These are phyloP conservation scores for Allium sativum DNA, from an alignment of 106 monocot species.

Conservation along the genomic window DNA sequence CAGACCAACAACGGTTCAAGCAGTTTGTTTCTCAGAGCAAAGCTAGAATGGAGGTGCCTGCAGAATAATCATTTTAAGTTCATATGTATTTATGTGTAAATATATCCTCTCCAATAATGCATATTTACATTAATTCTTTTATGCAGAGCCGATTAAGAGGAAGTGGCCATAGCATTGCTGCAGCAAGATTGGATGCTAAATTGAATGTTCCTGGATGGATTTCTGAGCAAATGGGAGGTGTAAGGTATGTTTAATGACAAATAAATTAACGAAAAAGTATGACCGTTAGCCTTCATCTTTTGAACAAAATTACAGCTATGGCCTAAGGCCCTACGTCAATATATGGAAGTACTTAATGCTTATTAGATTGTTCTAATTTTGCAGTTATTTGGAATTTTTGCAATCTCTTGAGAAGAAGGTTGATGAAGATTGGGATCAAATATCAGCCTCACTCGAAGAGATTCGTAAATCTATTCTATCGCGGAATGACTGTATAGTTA, in stretches of 20 bases:
- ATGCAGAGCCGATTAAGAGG: constrained; percentile 86
- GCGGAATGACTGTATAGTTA: constrained; percentile 76
- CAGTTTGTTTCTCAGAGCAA: constrained; percentile 96
- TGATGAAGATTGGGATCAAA: constrained; percentile 80
- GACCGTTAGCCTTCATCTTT: neutral
- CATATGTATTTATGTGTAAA: too few species aligned
- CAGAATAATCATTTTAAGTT: neutral
- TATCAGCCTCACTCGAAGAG: constrained; percentile 81
- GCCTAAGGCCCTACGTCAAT: too few species aligned
- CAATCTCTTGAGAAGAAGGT: constrained; percentile 79
- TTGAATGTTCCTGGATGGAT: constrained; percentile 93
- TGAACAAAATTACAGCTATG: too few species aligned
- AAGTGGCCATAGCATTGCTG: constrained; percentile 96
- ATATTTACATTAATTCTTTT: neutral
- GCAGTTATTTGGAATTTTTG: constrained; percentile 85
- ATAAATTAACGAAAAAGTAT: too few species aligned
- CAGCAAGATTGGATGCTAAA: constrained; percentile 98
- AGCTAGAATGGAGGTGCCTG: constrained; percentile 95
- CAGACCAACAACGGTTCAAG: constrained; percentile 80
- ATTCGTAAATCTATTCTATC: constrained; percentile 62
- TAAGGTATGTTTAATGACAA: constrained; percentile 39
- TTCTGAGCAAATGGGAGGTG: constrained; percentile 88
- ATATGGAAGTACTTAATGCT: too few species aligned
- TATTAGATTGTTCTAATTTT: neutral
- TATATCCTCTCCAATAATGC: neutral